These are phyloP conservation scores for Cladosporium sphaerospermum DNA, from an alignment of 2,329 filamentous ascomycete species.

Conservation along the genomic window DNA sequence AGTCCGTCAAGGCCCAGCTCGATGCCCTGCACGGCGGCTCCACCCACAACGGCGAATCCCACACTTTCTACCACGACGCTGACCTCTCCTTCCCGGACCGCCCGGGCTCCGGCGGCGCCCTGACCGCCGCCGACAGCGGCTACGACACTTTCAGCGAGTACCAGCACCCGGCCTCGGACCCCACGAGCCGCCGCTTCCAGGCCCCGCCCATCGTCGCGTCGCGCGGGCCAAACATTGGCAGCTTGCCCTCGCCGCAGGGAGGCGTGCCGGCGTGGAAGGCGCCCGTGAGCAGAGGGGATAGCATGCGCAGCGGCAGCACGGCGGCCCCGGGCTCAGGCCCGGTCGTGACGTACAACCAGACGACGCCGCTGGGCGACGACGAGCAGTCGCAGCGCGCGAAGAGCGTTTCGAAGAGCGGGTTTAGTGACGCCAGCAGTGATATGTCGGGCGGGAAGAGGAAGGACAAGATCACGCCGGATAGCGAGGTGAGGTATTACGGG, in stretches of 20 bases:
- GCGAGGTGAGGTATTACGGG: slow-evolving; percentile 48
- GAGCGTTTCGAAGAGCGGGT: slow-evolving; percentile 9
- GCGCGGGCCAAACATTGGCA: neutral
- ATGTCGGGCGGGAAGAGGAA: slow-evolving; percentile 30
- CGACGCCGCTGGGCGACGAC: slow-evolving; percentile 23
- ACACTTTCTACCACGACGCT: slow-evolving; percentile 7
- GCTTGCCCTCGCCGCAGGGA: slow-evolving; percentile 18
- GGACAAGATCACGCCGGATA: slow-evolving; percentile 42
- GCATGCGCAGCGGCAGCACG: neutral
- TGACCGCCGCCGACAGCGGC: slow-evolving; percentile 16
- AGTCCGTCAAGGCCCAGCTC: slow-evolving; percentile 24
- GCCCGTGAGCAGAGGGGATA: slow-evolving; percentile 4
- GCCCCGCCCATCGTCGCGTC: neutral
- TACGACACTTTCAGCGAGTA: slow-evolving; percentile 21
- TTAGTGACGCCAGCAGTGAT: slow-evolving; percentile 24
- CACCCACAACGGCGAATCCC: neutral
- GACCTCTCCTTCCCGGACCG: slow-evolving; percentile 12
- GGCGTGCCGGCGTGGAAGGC: slow-evolving; percentile 21
- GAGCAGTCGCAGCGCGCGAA: slow-evolving; percentile 13
- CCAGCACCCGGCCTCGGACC: slow-evolving; percentile 20
- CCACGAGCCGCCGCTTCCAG: slow-evolving; percentile 14
- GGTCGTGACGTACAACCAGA: slow-evolving; percentile 21
- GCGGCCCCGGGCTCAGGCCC: slow-evolving; percentile 56
- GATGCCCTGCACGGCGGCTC: slow-evolving; percentile 16
- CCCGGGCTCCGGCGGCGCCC: slow-evolving; percentile 12